These are phyloP conservation scores for Kernera saxatilis DNA, from an alignment of 345 rosid genomes.

Conservation along the genomic window DNA sequence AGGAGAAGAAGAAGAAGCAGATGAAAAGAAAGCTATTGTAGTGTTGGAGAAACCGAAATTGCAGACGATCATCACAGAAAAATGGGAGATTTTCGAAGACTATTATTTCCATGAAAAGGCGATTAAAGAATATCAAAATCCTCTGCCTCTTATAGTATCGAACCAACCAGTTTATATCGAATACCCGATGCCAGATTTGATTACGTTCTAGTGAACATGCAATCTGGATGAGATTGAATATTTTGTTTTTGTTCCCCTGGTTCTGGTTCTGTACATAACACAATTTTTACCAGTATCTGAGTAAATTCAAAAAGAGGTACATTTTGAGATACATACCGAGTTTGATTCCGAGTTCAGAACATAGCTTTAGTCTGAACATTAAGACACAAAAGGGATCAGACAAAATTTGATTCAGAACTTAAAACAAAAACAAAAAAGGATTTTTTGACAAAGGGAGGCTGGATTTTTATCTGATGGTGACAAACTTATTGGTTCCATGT, in stretches of 20 bases:
- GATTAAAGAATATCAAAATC: neutral
- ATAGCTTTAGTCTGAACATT: neutral
- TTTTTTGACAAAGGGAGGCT: neutral
- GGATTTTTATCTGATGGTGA: conserved; percentile 67
- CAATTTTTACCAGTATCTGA: conserved; percentile 16
- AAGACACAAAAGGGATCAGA: neutral
- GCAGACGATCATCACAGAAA: conserved; percentile 26
- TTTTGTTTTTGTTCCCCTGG: neutral
- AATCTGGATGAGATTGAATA: conserved; percentile 12
- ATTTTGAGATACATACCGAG: conserved; percentile 14
- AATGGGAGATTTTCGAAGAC: conserved; percentile 32
- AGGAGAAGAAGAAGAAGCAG: neutral
- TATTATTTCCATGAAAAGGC: neutral
- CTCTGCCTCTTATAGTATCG: conserved; percentile 6
- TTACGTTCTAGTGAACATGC: conserved; percentile 26
- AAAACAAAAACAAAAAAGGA: neutral
- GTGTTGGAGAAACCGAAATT: conserved; percentile 1
- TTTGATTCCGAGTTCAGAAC: neutral
- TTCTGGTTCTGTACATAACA: conserved; percentile 32
- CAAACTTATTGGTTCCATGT: conserved; percentile 96
- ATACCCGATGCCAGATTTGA: conserved; percentile 32
- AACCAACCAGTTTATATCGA: conserved; percentile 19
- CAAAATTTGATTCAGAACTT: conserved; percentile 1
- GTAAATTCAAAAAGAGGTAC: conserved; percentile 16
- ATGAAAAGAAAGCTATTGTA: conserved; percentile 15